Base-by-base conservation (phyloP, 441 rosid species). In the Mallotus japonicus region DNA sequence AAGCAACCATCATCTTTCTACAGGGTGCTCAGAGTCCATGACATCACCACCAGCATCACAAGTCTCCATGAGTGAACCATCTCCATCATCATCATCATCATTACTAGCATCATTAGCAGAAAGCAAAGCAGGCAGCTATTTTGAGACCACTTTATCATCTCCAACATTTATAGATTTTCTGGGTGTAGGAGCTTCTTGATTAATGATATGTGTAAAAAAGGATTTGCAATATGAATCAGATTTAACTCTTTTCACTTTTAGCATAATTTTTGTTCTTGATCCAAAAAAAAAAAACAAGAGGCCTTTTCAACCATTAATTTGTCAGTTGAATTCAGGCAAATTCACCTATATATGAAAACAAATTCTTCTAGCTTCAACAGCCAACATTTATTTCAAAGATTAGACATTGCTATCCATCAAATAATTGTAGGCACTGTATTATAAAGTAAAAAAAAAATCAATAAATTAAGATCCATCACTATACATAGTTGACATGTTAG, bases 111-210 rank as follows among this genome's bases (percentile, higher is more conserved):
- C 84, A 73, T 50, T 47, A 60, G 82, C 71, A 63, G 81, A 65
- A 17, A 76, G 69, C 62, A 42, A 79, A 42, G 73, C 28, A 46
- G 63, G 58, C 24, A 70, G 77, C 73, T 76, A 73, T n/a, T 74
- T 60, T 40, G 82, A 76, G 68, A 54, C 54, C 82, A 47, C 78
- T 73, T 44, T 82, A 8, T 55, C 82, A 77, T 42, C 66, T 2
- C 91, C 88, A 42, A 78, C 82, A 65, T 88, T 88, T 74, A 82
- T 88, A 78, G 92, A 88, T 76, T 88, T 88, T 76, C 88, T 88
- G 62, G 92, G 92, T 46, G 85, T 85, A 69, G 92, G 92, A 75
- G 87, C 82, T 65, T 77, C 74, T 15, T 62, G 73, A 77, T 28
- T 32, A 1, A 44, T 44, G 6, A 17, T 17, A 32, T 12, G 3